Evolutionary conservation across 345 rosid species (phyloP), one percentile per base, ranked within the genome.

Genomic region (Eutrema heterophyllum): DNA sequence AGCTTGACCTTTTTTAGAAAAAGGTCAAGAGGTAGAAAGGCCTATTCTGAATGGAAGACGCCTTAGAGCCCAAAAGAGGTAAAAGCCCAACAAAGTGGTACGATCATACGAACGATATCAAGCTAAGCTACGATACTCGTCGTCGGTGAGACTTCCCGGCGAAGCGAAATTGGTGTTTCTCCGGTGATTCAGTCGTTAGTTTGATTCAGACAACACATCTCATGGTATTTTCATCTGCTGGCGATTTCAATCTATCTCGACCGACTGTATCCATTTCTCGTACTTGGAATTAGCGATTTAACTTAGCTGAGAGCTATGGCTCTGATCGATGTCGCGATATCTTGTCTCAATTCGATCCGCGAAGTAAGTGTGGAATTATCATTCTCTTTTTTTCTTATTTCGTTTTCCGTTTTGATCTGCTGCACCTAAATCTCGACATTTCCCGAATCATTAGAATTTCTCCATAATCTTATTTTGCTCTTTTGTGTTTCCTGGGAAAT

Each of bases 341-440:
- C 85, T 59, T 88, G 90, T 85, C 86, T 87, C 64, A 91, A 87
- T 78, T 88, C 98, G 78, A 83, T 93, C 83, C 61, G 74, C 67
- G 89, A 85, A 74, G 98, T 93, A 73, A 90, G 83, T 81, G 9
- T 50, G 0, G 1, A 24, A 18, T 56, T 50, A 21, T 11, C n/a
- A 1, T 1, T 26, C 9, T 9, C n/a, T 0, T 11, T 7, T 26
- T 3, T 0, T 15, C 6, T 26, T 4, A 32, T 33, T 5, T 29
- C 45, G 12, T 5, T 38, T 13, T 7, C 10, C 39, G 26, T 14
- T 30, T 26, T 53, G 66, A 38, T 30, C 60, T 57, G 51, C 18
- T 52, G 2, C 46, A 53, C 48, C 29, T 13, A 53, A 24, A 39
- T 21, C 35, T 38, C 5, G 16, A 2, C 5, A 5, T 8, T 48